Base-by-base conservation (phyloP, 1,284 basidiomycete species). In the Fomitopsis schrenkii region DNA sequence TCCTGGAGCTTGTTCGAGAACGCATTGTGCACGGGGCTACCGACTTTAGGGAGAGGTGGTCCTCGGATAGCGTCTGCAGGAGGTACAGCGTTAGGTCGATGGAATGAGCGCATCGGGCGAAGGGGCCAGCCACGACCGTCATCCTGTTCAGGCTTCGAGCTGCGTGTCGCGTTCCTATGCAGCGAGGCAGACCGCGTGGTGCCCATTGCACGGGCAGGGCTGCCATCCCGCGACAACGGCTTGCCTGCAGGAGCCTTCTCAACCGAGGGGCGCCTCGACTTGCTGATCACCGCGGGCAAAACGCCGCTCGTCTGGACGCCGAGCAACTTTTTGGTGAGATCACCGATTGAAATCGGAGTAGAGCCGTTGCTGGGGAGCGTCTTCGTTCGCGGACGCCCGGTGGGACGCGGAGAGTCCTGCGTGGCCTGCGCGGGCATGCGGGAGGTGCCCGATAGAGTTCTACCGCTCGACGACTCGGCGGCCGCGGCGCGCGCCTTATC, bases 81-180 rank as follows among this genome's bases (percentile, higher is more conserved):
- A 10, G 65, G 52, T 0, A 38, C 63, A 6, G 63, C 61, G 19
- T 63, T 65, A 36, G 76, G 68, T 48, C 78, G 80, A 68, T 84
- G 85, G 74, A 90, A 86, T 15, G 88, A 88, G 19, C 83, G 79
- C 78, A 76, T 77, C 12, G 80, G 74, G 17, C 80, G 80, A 38
- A 89, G 68, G 5, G 74, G 65, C 57, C 72, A 71, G 33, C 70
- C 71, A 17, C 72, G 70, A 8, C 68, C 62, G n/a, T 64, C 41
- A 10, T 66, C 61, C 26, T 36, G 40, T 26, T 46, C 54, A 12
- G 48, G 73, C n/a, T 30, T 57, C 14, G 64, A 62, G 9, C 63
- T 44, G 35, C 65, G 65, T 10, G 65, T 63, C 1, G 64, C 58
- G 15, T 55, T 59, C 26, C 65, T 60, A n/a, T 62, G 61, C 28